Conservation (phyloP, 495 filamentous ascomycete species). For the Daldinia childiae region DNA sequence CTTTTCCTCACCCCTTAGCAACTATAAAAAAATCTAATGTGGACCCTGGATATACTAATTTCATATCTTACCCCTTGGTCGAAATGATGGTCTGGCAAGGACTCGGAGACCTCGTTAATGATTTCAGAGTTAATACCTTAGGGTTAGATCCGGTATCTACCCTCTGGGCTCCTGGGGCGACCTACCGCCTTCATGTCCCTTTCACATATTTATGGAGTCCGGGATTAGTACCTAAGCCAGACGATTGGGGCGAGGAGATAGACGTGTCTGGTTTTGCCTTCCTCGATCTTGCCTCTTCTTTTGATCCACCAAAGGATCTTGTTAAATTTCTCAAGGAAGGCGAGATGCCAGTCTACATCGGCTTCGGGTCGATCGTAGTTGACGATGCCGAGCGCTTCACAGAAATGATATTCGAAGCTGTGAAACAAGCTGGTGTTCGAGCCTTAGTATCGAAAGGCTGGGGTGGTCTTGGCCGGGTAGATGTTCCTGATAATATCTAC, state of each 20-base stretch:
- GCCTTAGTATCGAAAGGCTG: slow-evolving; percentile 73
- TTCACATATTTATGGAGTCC: slow-evolving; percentile 75
- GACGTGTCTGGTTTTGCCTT: slow-evolving; percentile 73
- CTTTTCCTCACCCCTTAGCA: slow-evolving; percentile 76
- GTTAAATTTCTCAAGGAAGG: slow-evolving; percentile 65
- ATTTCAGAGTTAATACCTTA: slow-evolving; percentile 67
- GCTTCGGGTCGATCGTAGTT: slow-evolving; percentile 75
- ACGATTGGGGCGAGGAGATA: slow-evolving; percentile 70
- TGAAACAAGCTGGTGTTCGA: slow-evolving; percentile 65
- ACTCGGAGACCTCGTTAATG: slow-evolving; percentile 71
- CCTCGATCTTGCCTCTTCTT: slow-evolving; percentile 68
- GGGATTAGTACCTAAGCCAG: slow-evolving; percentile 69
- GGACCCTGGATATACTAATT: slow-evolving; percentile 68
- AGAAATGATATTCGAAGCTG: slow-evolving; percentile 68
- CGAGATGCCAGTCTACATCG: slow-evolving; percentile 69
- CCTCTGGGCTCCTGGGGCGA: slow-evolving; percentile 71
- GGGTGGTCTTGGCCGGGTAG: slow-evolving; percentile 68
- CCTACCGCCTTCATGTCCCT: slow-evolving; percentile 68
- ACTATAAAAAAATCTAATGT: slow-evolving; percentile 70
- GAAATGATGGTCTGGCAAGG: slow-evolving; percentile 75
- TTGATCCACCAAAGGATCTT: slow-evolving; percentile 64
- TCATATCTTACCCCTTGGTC: slow-evolving; percentile 76
- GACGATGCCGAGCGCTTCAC: slow-evolving; percentile 72
- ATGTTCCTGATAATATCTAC: slow-evolving; percentile 65
- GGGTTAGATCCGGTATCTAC: slow-evolving; percentile 69